Evolutionary conservation across 2,329 filamentous ascomycete species (phyloP).

Genomic region (Coniosporium tulheliwenetii): DNA sequence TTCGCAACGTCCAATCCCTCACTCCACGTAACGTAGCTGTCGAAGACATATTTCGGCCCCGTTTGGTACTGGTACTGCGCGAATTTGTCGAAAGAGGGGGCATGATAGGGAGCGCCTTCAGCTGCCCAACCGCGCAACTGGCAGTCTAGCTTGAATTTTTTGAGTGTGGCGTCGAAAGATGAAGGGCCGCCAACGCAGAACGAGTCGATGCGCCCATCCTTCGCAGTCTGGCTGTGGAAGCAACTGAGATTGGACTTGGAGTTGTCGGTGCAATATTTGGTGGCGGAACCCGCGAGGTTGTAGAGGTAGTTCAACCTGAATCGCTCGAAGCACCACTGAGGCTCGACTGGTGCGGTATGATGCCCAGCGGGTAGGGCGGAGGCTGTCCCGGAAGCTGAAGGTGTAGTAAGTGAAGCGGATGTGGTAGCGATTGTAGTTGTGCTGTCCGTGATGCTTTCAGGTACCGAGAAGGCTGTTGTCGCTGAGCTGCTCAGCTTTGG

Average conservation of each 20-base stretch:
- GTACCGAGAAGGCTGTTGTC: no score
- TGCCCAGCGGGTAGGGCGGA: no score
- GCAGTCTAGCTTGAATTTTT: constrained; percentile 10
- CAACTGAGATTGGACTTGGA: constrained; percentile 10
- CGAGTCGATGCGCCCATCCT: constrained; percentile 8
- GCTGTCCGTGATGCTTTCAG: no score
- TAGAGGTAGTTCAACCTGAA: no score
- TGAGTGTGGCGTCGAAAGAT: constrained; percentile 5
- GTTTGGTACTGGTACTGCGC: constrained; percentile 16
- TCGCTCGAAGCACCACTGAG: no score
- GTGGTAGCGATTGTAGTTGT: no score
- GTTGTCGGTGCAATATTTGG: no score
- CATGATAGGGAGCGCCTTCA: constrained; percentile 1
- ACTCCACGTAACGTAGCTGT: constrained; percentile 6
- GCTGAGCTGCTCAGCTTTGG: no score
- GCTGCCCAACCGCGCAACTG: constrained; percentile 2
- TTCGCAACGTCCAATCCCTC: background rate
- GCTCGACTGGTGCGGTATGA: no score
- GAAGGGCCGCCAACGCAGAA: constrained; percentile 11
- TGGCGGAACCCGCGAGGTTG: no score
- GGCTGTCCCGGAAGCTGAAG: no score
- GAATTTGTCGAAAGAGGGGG: constrained; percentile 6
- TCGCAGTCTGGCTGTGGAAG: constrained; percentile 10
- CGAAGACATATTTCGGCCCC: constrained; percentile 11
- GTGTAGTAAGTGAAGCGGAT: no score